These are phyloP conservation scores for Pseudoturritis turrita DNA, from an alignment of 345 rosid species.

Conservation along the genomic window DNA sequence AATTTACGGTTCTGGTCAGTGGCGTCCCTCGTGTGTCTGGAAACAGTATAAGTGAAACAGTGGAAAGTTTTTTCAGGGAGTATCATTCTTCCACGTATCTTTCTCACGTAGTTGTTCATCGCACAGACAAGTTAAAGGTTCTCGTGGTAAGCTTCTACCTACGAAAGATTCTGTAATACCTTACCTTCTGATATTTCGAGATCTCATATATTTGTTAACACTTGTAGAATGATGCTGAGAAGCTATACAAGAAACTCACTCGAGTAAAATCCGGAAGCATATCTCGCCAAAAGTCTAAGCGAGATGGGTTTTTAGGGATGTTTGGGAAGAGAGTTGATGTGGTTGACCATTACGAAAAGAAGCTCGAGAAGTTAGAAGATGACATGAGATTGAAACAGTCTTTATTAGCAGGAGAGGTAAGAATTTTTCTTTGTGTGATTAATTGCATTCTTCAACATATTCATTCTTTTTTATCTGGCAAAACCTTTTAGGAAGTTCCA, in stretches of 20 bases:
- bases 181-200: neutral
- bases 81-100: slow-evolving; percentile 77
- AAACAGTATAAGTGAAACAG: slow-evolving; percentile 53
- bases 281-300: slow-evolving; percentile 34
- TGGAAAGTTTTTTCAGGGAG: slow-evolving; percentile 74
- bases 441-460: neutral
- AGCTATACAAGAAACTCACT: slow-evolving; percentile 54
- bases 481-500: slow-evolving; percentile 63
- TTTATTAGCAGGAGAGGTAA: slow-evolving; percentile 55
- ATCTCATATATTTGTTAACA: neutral
- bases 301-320: slow-evolving; percentile 71
- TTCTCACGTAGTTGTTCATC: slow-evolving; percentile 60
- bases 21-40: slow-evolving; percentile 55
- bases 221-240: slow-evolving; percentile 61
- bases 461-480: slow-evolving; percentile 12
- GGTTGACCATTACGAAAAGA: slow-evolving; percentile 57
- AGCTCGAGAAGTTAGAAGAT: slow-evolving; percentile 61
- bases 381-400: slow-evolving; percentile 54
- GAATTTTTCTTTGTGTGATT: neutral
- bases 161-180: neutral
- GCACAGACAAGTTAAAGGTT: slow-evolving; percentile 53
- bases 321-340: slow-evolving; percentile 60
- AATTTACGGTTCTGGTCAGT: slow-evolving; percentile 72
- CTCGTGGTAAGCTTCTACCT: slow-evolving; percentile 52
- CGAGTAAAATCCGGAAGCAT: slow-evolving; percentile 39